Base-by-base conservation (phyloP, 2,329 filamentous ascomycete genomes). In the Fusarium sp. region DNA sequence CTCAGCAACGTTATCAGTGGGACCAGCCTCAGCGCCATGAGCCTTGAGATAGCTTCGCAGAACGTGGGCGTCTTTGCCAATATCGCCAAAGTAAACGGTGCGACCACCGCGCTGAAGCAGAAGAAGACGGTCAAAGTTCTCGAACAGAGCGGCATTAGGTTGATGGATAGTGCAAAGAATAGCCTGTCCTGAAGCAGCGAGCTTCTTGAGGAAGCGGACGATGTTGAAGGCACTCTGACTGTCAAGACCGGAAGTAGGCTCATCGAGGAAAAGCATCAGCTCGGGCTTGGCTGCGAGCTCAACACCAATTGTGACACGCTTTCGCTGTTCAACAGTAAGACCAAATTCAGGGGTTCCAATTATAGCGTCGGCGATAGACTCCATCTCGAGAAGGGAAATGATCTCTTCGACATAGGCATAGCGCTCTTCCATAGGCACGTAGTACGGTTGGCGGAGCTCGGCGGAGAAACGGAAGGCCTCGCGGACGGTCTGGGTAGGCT, bases 121-220 rank as follows among this genome's bases (percentile, higher is more conserved):
- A 8, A 97, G 83, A 4, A 97, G 86, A 15, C 93, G 88, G 78
- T 97, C 94, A 72, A 97, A 97, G 80, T 94, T 92, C 80, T 96
- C 93, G 74, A 97, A 97, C 0, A 97, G 85, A 1, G 93, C 90
- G 18, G 93, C 92, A 72, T 94, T 95, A 3, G 94, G 94, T 79
- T 97, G 94, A 79, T 97, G 94, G 70, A 97, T 97, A 0, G 94
- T 97, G 82, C 93, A 97, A 6, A 97, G 87, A 73, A 97, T 94
- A 13, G 94, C 94, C 78, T 97, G 94, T 3, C 94, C 94, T 5
- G 92, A 92, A n/a, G 87, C 85, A 53, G 92, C 90, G 9, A 94
- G 86, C 81, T 93, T 94, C 75, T 89, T 89, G n/a, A 94, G 83
- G 84, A 94, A 93, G 37, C 91, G 90, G 30, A 93, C 90, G 71